Base-by-base conservation (phyloP, 306 rosid species). In the Fagus crenata region DNA sequence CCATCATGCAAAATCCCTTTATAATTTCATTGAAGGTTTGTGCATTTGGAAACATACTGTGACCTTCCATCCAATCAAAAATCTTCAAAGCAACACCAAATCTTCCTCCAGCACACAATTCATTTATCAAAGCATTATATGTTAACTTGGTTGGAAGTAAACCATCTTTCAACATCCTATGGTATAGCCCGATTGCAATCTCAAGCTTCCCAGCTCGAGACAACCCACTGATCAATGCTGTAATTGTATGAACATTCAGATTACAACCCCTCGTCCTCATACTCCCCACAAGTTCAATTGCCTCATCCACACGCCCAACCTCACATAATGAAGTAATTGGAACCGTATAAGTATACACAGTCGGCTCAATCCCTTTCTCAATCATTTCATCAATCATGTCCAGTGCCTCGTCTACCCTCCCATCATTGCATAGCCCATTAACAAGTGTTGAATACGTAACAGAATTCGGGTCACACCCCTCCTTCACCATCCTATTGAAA, bases 181-280 rank as follows among this genome's bases (percentile, higher is more conserved):
- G 86, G 67, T 82, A 85, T 61, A 85, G 59, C 60, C 86, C 86
- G 46, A 85, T 74, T 39, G 86, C 81, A 76, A 82, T 75, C 58
- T 77, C 58, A 41, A 77, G 54, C 71, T 85, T 80, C 67, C 89
- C 83, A 3, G 67, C 60, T 58, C 58, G 75, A 63, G 70, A 73
- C 73, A 85, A 74, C 65, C 89, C 86, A 18, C 81, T 77, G 22
- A 85, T 74, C 67, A 85, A 41, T 14, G 86, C 82, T 39, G 89
- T 82, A 74, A 69, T 80, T 40, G 86, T 85, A 39, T 79, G 86
- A 63, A 82, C 67, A 17, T 80, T 82, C 0, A 84, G 86, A 69
- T 13, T 40, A 65, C 86, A 80, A 41, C 86, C 86, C 53, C 80
- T 79, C 65, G 49, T 77, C 17, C 49, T 39, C 86, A 85, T 85